Base-by-base conservation (phyloP, 2,329 filamentous ascomycete genomes). In the Aspergillus sp. region DNA sequence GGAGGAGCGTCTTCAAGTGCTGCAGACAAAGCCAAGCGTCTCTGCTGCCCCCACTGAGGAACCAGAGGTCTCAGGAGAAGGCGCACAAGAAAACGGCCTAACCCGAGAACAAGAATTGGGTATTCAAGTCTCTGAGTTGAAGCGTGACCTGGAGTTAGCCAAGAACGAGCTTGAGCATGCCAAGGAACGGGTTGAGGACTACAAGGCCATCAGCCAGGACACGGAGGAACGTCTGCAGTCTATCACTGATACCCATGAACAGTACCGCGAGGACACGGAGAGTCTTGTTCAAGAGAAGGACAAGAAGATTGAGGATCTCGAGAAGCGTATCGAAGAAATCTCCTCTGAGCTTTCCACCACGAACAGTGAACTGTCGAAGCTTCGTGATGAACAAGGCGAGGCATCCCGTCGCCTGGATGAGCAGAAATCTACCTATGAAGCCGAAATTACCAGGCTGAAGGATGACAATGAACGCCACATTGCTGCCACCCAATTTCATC, bases 261-360 rank as follows among this genome's bases (percentile, higher is more conserved):
- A 93, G 60, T 95, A 90, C 65, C 82, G 83, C n/a, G 81, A 91
- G 54, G 89, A 97, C 58, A 88, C 89, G 64, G 90, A 95, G 54
- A 70, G 74, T 9, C 70, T 86, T 10, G 71, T 95, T 9, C 76
- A 82, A 40, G 82, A 90, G 59, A 96, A 93, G 73, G 85, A 94
- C 47, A 73, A 74, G 6, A 86, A 81, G 58, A 86, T 96, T 53
- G 78, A 81, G 51, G 89, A 96, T 61, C 77, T 97, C 9, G 80
- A 90, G 59, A 84, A 90, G 64, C 84, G 89, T 7, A 76, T 94
- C 32, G 85, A 94, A 51, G 91, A 95, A 42, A 80, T 96, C 36
- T 87, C 86, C 10, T 70, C 81, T 2, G 93, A 98, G 67, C 77
- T 98, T 37, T 82, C 83, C 12, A 83, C 81, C 30, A 87, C 88